Percentiles rank a stretch among this genome's conserved stretches.
Conservation (phyloP, 495 filamentous ascomycete genomes). For the Cetradonia linearis region DNA sequence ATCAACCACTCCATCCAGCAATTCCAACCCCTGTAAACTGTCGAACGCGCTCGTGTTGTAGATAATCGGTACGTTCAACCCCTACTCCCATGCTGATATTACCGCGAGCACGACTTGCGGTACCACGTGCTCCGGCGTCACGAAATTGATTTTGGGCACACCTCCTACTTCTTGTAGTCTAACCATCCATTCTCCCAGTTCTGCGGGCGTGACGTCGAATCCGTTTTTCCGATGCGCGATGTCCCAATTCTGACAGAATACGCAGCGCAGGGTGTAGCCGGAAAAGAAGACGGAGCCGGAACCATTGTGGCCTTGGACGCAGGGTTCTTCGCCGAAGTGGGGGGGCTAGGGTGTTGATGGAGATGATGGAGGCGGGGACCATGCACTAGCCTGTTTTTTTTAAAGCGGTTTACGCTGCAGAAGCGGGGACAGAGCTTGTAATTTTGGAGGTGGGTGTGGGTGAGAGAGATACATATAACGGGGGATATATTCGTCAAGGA, state of each 20-base stretch:
- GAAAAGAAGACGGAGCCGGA: slow-evolving; percentile 68
- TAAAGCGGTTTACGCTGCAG: slow-evolving; percentile 64
- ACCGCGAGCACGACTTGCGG: slow-evolving; percentile 65
- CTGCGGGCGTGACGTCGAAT: slow-evolving; percentile 63
- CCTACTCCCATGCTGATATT: slow-evolving; percentile 53
- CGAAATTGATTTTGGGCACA: slow-evolving; percentile 72
- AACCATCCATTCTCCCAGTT: slow-evolving; percentile 66
- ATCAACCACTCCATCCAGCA: slow-evolving; percentile 66
- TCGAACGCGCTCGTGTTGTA: slow-evolving; percentile 75
- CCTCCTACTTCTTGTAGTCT: slow-evolving; percentile 63
- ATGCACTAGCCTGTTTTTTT: slow-evolving; percentile 63
- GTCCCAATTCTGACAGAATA: slow-evolving; percentile 77
- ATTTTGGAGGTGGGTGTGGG: slow-evolving; percentile 57
- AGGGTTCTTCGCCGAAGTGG: slow-evolving; percentile 56
- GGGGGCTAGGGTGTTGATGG: slow-evolving; percentile 68
- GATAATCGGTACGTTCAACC: slow-evolving; percentile 57
- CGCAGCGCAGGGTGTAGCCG: slow-evolving; percentile 64
- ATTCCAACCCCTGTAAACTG: slow-evolving; percentile 51
- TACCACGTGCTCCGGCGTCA: slow-evolving; percentile 69
- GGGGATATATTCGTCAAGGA: slow-evolving; percentile 63
- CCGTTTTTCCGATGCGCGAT: slow-evolving; percentile 66
- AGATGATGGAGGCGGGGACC: slow-evolving; percentile 57
- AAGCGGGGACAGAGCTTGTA: slow-evolving; percentile 69
- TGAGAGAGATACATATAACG: slow-evolving; percentile 53
- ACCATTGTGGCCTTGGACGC: slow-evolving; percentile 65